Evolutionary conservation across 306 rosid genomes (phyloP).

Genomic region (Prunus mongolica): DNA sequence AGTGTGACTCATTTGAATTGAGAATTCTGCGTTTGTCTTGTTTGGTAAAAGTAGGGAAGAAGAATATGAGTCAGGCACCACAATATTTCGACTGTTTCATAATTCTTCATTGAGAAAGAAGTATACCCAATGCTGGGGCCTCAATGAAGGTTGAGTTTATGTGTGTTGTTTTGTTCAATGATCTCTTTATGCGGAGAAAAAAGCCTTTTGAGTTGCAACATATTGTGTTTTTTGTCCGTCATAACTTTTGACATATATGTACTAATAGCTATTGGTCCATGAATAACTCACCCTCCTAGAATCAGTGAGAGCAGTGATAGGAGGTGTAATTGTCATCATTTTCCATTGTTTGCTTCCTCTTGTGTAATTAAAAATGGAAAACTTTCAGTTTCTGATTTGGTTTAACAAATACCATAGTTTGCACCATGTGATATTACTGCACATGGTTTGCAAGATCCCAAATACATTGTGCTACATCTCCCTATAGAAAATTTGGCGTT

Average conservation of each 20-base stretch:
- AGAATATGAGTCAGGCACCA: not conserved
- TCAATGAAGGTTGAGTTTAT: not conserved
- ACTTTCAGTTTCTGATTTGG: not conserved
- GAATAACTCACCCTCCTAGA: not conserved
- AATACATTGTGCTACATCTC: not conserved
- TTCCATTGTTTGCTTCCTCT: not conserved
- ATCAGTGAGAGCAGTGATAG: not conserved
- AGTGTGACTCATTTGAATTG: not conserved
- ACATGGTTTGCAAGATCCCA: not conserved
- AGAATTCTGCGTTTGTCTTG: not conserved
- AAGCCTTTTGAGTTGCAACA: not conserved
- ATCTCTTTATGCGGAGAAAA: not conserved
- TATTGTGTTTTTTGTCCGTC: not conserved
- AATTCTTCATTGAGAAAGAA: not conserved
- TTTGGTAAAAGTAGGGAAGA: not conserved
- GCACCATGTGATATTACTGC: not conserved
- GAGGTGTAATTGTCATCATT: not conserved
- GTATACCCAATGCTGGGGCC: not conserved
- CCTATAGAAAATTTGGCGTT: not conserved
- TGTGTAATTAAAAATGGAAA: not conserved
- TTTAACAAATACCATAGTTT: not conserved
- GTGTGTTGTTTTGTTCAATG: not conserved
- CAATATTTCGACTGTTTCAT: not conserved
- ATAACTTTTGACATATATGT: not conserved
- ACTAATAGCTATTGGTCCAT: not conserved